Evolutionary conservation across 2,329 filamentous ascomycete genomes (phyloP), one percentile per base, ranked within the genome.

Genomic region (Alternaria sp.): DNA sequence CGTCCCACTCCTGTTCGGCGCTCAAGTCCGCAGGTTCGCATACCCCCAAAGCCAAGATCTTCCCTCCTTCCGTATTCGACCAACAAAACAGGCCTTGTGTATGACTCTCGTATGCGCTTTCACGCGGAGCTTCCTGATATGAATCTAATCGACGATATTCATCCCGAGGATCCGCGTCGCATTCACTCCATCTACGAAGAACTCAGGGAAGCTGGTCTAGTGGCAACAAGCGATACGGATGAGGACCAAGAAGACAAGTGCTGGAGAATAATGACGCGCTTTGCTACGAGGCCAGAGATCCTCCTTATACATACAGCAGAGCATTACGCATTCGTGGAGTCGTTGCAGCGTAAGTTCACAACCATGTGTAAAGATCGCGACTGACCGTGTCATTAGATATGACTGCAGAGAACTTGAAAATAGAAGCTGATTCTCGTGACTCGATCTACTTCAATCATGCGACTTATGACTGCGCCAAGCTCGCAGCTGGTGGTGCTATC

Each of bases 91-190:
- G 83, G 83, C 0, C 72, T 85, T 2, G 81, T 85, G 67, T 99
- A 98, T 75, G 95, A 99, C 80, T 89, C 92, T 58, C 88, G 94
- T 32, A 99, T 99, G 95, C 93, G 95, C 62, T 91, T 96, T 62
- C 95, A 99, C 76, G 91, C 93, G 55, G 96, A 97, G 75, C 82
- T 84, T 3, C 80, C 82, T 4, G 79, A 82, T 18, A 61, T 70
- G 30, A 68, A 66, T 54, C 64, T 71, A 0, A 76, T 86, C 1
- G 86, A 89, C 48, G 90, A 94, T 22, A 90, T 96, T 22, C 95
- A 99, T 73, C 95, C 95, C 0, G 95, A 99, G 78, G 95, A 99
- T 71, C 95, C 95, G 1, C 86, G 93, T 28, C 89, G 95, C 14
- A 97, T 99, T 61, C 92, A 94, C 70, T 90, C 92, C 71, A 99